Evolutionary conservation across 371 early-diverging fungal species (phyloP).

Genomic region (Syncephalastrum monosporum): DNA sequence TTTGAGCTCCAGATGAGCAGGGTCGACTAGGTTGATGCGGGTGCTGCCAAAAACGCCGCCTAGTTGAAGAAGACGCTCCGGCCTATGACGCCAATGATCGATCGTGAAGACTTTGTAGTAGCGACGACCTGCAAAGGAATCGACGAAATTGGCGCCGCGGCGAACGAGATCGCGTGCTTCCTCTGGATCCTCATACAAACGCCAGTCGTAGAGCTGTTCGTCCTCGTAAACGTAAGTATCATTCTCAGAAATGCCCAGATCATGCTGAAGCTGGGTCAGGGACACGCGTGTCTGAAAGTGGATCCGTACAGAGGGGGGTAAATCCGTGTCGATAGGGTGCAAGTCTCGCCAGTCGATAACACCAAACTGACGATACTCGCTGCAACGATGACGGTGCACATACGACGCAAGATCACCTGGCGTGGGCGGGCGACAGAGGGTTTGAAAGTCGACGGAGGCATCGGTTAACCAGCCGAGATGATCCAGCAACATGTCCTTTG

Average conservation of each 20-base stretch:
- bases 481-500: slow-evolving; percentile 15
- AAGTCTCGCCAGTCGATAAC: slow-evolving; percentile 34
- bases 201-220: slow-evolving; percentile 44
- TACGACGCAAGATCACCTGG: slow-evolving; percentile 20
- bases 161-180: slow-evolving; percentile 16
- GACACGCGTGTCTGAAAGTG: slow-evolving; percentile 26
- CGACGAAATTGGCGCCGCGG: slow-evolving; percentile 27
- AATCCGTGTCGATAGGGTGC: slow-evolving; percentile 22
- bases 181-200: slow-evolving; percentile 32
- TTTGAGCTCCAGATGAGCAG: slow-evolving; percentile 24
- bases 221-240: slow-evolving; percentile 40
- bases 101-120: slow-evolving; percentile 31
- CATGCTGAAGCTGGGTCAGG: slow-evolving; percentile 15
- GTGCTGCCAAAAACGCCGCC: slow-evolving; percentile 43
- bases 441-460: slow-evolving; percentile 21
- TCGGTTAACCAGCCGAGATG: slow-evolving; percentile 34
- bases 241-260: slow-evolving; percentile 19
- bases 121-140: slow-evolving; percentile 32
- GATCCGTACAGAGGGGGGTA: slow-evolving; percentile 15
- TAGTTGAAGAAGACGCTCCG: slow-evolving; percentile 33
- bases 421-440: slow-evolving; percentile 21
- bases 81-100: slow-evolving; percentile 19
- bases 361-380: slow-evolving; percentile 30
- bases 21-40: slow-evolving; percentile 24
- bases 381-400: slow-evolving; percentile 23